Evolutionary conservation across 495 filamentous ascomycete species (phyloP), one percentile per base, ranked within the genome.

Genomic region (Penicillium ucsense): DNA sequence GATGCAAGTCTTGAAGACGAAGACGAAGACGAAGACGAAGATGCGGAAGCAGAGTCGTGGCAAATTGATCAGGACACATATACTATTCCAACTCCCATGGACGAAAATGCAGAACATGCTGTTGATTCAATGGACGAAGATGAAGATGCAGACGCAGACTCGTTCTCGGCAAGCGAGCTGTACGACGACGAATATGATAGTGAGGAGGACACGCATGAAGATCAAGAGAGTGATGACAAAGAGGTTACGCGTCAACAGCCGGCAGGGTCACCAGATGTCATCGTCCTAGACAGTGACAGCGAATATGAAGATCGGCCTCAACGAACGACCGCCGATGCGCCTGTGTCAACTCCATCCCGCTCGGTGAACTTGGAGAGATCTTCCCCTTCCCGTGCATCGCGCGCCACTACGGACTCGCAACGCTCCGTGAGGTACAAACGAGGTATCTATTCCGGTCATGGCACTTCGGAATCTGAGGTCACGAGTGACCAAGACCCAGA

Each of bases 271-370:
- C 59, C 56, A 6, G 72, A 66, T 56, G 55, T 72, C 35, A 73
- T 71, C 46, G 61, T 68, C 5, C 38, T 72, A 28, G 71, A 73
- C 38, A 70, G 67, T 51, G 69, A 73, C 39, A 71, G 65, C 45
- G 66, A 72, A 31, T 66, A 70, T 35, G 71, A 73, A 39, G 45
- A 51, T 35, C 48, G 54, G 28, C 43, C 57, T 10, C 40, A 53
- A 28, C 33, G 38, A 7, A 48, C 46, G 33, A 39, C 37, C 36
- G 33, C 31, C 7, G 4, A 36, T 3, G 11, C 43, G 4, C 43
- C 38, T 9, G 34, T 7, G 8, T 45, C 20, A 20, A 45, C 3
- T 33, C 37, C 9, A 34, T 42, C 9, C 43, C 28, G 3, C 42
- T 35, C 37, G 49, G 38, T 20, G 20, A 2, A 20, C 20, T 20